A percentile compares a stretch with the other conserved stretches of the same genome.
Evolutionary conservation across 148 eudicot genomes (phyloP).

Genomic region (Camellia japonica): DNA sequence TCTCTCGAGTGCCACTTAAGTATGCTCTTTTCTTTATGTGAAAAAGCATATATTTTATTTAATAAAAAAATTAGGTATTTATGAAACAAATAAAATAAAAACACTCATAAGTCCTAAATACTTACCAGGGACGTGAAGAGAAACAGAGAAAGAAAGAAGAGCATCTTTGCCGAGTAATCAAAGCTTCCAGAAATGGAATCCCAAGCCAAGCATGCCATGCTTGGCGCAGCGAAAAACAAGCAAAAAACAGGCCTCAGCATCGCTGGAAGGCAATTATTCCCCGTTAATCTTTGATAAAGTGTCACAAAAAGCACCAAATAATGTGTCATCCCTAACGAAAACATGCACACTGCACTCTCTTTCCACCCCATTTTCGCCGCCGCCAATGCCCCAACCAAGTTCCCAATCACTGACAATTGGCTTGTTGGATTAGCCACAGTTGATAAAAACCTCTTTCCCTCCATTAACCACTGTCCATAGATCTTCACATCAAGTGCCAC

Average conservation of each 20-base stretch:
- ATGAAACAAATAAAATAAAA: neutral
- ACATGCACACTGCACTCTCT: constrained; percentile 54
- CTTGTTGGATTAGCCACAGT: constrained; percentile 47
- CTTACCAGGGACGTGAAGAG: constrained; percentile 49
- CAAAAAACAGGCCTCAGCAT: constrained; percentile 41
- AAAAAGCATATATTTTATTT: too few relatives aligned
- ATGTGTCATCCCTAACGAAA: constrained; percentile 69
- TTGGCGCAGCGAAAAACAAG: constrained; percentile 45
- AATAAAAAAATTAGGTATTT: too few relatives aligned
- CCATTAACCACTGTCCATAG: constrained; percentile 51
- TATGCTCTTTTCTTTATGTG: too few relatives aligned
- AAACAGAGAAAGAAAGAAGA: constrained; percentile 46
- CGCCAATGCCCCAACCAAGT: constrained; percentile 50
- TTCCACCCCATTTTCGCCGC: constrained; percentile 57
- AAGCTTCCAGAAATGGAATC: constrained; percentile 36
- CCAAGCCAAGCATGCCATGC: constrained; percentile 47
- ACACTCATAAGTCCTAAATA: neutral
- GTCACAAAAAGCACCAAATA: constrained; percentile 53
- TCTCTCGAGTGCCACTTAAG: too few relatives aligned
- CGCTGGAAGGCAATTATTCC: constrained; percentile 24
- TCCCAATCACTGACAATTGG: constrained; percentile 46
- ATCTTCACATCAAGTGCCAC: constrained; percentile 46
- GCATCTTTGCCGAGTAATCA: constrained; percentile 41
- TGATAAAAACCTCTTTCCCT: constrained; percentile 36
- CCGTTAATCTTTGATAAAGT: constrained; percentile 41